Conservation (phyloP, 1,284 basidiomycete genomes). For the Ustilago curta region DNA sequence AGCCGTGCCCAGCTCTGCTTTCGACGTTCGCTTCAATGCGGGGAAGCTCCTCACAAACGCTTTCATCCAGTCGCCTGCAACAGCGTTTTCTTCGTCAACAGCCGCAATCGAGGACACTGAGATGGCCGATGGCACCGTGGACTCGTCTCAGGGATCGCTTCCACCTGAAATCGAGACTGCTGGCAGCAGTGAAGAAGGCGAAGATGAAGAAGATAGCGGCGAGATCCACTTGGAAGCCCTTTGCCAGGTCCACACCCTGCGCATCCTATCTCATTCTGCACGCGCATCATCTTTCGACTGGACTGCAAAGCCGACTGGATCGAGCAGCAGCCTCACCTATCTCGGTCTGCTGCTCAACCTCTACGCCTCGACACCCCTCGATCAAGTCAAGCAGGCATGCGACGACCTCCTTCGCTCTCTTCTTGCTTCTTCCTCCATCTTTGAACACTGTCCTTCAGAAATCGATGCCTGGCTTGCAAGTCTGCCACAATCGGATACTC, state of each 20-base stretch:
- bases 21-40: constrained; percentile 85
- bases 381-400: constrained; percentile 45
- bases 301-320: constrained; percentile 75
- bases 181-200: constrained; percentile 61
- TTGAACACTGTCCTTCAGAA: constrained; percentile 83
- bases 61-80: constrained; percentile 52
- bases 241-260: constrained; percentile 82
- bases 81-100: background rate
- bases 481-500: constrained; percentile 70
- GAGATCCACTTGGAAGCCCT: constrained; percentile 75
- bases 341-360: constrained; percentile 52
- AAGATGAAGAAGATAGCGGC: constrained; percentile 65
- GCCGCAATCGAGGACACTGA: constrained; percentile 7
- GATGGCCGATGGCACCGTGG: constrained; percentile 4
- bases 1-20: constrained; percentile 79
- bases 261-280: constrained; percentile 65
- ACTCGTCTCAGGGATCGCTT: background rate
- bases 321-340: constrained; percentile 70
- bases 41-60: constrained; percentile 80
- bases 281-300: constrained; percentile 72
- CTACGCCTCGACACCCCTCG: constrained; percentile 31
- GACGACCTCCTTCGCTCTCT: constrained; percentile 36
- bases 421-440: constrained; percentile 79
- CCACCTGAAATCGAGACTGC: background rate
- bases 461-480: constrained; percentile 80